These are phyloP conservation scores for Eucalyptus marginata DNA, from an alignment of 345 rosid species.

Conservation along the genomic window DNA sequence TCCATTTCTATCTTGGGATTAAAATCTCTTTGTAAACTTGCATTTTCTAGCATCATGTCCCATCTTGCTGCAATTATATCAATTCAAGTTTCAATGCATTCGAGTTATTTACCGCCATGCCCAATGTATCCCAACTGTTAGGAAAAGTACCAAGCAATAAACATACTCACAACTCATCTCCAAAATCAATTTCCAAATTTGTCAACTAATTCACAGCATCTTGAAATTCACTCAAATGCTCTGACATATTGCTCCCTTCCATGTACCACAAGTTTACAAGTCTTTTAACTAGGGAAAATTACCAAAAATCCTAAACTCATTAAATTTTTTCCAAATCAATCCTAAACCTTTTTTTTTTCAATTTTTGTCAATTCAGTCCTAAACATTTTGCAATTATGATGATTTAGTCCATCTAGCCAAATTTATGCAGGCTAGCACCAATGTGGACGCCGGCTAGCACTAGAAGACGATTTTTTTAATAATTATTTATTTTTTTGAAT, in stretches of 20 bases:
- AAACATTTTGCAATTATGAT: fast-evolving
- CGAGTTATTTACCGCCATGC: too few relatives aligned
- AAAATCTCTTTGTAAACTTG: too few relatives aligned
- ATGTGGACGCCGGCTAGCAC: fast-evolving
- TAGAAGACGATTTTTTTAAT: fast-evolving
- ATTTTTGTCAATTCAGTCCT: fast-evolving
- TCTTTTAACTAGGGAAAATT: background rate
- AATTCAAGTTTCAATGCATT: too few relatives aligned
- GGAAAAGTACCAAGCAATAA: too few relatives aligned
- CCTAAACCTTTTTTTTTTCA: fast-evolving
- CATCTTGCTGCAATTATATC: too few relatives aligned
- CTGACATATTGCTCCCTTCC: background rate
- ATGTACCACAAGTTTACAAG: background rate
- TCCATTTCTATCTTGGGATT: too few relatives aligned
- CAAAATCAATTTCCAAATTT: too few relatives aligned
- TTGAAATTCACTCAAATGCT: background rate
- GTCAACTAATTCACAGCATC: background rate
- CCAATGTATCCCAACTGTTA: too few relatives aligned
- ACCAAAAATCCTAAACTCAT: too few relatives aligned
- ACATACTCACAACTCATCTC: too few relatives aligned
- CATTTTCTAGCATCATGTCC: too few relatives aligned
- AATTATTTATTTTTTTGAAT: too few relatives aligned
- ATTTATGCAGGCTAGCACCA: fast-evolving
- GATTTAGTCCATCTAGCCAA: fast-evolving
- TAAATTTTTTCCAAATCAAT: fast-evolving